A percentile compares a stretch with the other conserved stretches of the same genome.
Conservation (phyloP, 2,329 filamentous ascomycete species). For the Aspergillus sp. region DNA sequence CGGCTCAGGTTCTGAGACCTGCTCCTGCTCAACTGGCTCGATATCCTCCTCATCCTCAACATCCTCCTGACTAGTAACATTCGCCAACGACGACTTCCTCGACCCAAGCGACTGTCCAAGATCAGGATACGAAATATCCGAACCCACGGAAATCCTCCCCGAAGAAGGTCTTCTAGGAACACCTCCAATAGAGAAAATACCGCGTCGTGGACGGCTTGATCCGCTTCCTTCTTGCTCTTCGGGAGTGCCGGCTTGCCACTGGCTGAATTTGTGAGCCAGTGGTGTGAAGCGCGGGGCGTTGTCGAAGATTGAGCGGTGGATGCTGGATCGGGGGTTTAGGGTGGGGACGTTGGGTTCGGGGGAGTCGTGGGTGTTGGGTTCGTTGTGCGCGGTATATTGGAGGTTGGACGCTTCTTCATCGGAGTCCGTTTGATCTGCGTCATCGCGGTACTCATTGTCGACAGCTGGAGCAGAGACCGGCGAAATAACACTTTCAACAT, state of each 20-base stretch:
- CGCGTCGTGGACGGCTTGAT: constrained; percentile 21
- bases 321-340: not conserved
- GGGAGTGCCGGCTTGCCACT: constrained; percentile 59
- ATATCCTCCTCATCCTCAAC: constrained; percentile 6
- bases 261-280: constrained; percentile 54
- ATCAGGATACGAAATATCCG: constrained; percentile 17
- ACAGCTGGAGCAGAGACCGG: not conserved
- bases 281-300: constrained; percentile 55
- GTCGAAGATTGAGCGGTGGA: constrained; percentile 11
- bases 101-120: constrained; percentile 14
- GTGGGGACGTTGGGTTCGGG: not conserved
- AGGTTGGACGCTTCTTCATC: not conserved
- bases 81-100: constrained; percentile 6
- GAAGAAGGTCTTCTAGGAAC: constrained; percentile 10
- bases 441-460: not conserved
- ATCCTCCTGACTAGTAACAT: constrained; percentile 4
- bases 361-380: not conserved
- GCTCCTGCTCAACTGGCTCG: not conserved
- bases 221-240: constrained; percentile 22
- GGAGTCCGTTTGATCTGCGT: not conserved
- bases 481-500: not conserved
- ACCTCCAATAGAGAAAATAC: constrained; percentile 31
- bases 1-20: constrained; percentile 2
- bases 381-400: not conserved
- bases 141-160: constrained; percentile 4